A percentile compares a stretch with the other conserved stretches of the same genome.
Conservation (phyloP, 345 rosid species). For the Theobroma cacao region DNA sequence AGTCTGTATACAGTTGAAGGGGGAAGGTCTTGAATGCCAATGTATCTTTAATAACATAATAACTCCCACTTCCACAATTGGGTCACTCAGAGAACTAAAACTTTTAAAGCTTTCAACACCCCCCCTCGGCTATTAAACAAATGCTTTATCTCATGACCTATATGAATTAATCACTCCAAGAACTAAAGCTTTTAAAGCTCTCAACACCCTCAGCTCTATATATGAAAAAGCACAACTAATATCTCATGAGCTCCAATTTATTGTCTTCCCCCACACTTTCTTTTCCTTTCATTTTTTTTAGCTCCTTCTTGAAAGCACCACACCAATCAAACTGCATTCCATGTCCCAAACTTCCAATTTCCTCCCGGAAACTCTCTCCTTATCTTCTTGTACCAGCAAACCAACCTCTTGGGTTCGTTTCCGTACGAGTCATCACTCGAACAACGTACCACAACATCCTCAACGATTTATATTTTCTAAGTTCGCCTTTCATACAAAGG, state of each 20-base stretch:
- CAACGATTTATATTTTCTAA: too few species aligned
- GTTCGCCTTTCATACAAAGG: neutral
- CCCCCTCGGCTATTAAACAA: constrained; percentile 11
- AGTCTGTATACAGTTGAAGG: constrained; percentile 48
- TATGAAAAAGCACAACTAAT: constrained; percentile 16
- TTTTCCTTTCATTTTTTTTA: neutral
- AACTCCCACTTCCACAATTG: constrained; percentile 52
- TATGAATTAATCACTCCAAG: constrained; percentile 13
- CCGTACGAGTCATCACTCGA: neutral
- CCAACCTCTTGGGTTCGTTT: neutral
- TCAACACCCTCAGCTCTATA: constrained; percentile 26
- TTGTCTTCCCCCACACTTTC: neutral
- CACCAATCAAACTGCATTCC: neutral
- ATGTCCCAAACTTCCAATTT: constrained; percentile 14
- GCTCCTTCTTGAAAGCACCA: neutral
- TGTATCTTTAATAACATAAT: constrained; percentile 30
- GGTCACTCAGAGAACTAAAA: constrained; percentile 35
- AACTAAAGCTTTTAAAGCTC: constrained; percentile 42
- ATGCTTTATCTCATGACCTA: constrained; percentile 12
- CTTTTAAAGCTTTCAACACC: constrained; percentile 25
- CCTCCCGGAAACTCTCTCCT: neutral
- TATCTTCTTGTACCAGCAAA: neutral
- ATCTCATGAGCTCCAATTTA: constrained; percentile 22
- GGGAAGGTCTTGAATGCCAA: constrained; percentile 38
- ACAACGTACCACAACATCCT: neutral